These are phyloP conservation scores for Aciculosporium take DNA, from an alignment of 2,329 filamentous ascomycete species.

Conservation along the genomic window DNA sequence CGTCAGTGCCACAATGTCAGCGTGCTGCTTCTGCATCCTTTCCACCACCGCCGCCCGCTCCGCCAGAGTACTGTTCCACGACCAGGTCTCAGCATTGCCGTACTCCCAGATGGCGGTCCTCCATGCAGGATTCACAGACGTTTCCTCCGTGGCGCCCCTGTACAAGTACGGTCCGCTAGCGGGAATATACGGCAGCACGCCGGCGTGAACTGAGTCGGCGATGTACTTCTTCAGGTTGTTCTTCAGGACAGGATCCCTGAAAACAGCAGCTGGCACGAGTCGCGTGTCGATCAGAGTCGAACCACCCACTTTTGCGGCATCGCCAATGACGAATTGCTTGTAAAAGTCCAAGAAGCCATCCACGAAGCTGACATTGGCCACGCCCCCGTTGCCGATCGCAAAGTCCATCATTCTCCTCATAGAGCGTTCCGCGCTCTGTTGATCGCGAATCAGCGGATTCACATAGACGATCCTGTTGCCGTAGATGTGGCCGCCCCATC, in stretches of 20 bases:
- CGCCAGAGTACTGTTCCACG: constrained; percentile 8
- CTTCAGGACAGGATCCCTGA: background rate
- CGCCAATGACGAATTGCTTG: constrained; percentile 6
- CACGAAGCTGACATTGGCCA: constrained; percentile 2
- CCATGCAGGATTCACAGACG: constrained; percentile 8
- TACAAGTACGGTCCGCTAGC: constrained; percentile 6
- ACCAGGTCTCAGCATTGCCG: constrained; percentile 5
- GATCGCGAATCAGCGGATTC: constrained; percentile 3
- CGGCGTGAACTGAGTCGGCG: constrained; percentile 5
- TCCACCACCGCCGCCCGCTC: constrained; percentile 9
- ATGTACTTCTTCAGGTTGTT: constrained; percentile 5
- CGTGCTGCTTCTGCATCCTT: constrained; percentile 5
- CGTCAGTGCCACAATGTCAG: constrained; percentile 6
- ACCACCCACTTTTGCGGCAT: constrained; percentile 6
- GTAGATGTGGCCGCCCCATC: constrained; percentile 11
- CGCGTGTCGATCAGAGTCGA: constrained; percentile 8
- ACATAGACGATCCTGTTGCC: constrained; percentile 8
- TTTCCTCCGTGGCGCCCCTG: background rate
- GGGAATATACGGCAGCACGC: constrained; percentile 7
- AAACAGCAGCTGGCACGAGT: constrained; percentile 5
- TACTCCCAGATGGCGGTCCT: constrained; percentile 10
- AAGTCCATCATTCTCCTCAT: constrained; percentile 2
- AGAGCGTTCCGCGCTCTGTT: background rate
- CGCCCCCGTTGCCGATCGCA: constrained; percentile 3
- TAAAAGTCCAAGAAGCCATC: constrained; percentile 8